Evolutionary conservation across 805 yeast genomes (phyloP).

Genomic region (Ogataea pini): DNA sequence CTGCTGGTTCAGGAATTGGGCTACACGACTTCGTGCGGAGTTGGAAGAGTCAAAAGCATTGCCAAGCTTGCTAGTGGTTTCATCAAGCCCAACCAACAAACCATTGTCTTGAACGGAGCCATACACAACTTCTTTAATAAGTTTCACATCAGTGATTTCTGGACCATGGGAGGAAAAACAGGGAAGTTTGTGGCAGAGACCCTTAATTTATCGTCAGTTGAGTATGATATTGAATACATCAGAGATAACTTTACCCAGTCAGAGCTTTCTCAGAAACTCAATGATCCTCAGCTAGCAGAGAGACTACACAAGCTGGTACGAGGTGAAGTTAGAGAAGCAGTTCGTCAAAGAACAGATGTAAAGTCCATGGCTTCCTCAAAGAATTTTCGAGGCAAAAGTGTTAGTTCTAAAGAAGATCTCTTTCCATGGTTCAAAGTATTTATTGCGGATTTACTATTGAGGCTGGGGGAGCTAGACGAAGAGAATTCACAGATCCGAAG

Average conservation of each 20-base stretch:
- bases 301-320: slow-evolving; percentile 62
- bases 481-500: slow-evolving; percentile 48
- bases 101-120: slow-evolving; percentile 57
- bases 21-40: slow-evolving; percentile 89
- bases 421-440: slow-evolving; percentile 80
- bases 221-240: slow-evolving; percentile 44
- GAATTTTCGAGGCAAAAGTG: slow-evolving; percentile 62
- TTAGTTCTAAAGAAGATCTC: slow-evolving; percentile 56
- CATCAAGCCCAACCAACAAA: slow-evolving; percentile 84
- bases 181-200: slow-evolving; percentile 61
- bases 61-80: slow-evolving; percentile 88
- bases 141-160: slow-evolving; percentile 70
- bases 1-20: slow-evolving; percentile 56
- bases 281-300: slow-evolving; percentile 49
- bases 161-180: slow-evolving; percentile 89
- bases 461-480: slow-evolving; percentile 74
- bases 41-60: slow-evolving; percentile 71
- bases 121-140: slow-evolving; percentile 55
- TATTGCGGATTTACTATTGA: slow-evolving; percentile 70
- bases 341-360: slow-evolving; percentile 59
- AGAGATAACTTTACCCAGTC: slow-evolving; percentile 47
- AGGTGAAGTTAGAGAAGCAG: slow-evolving; percentile 58
- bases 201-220: slow-evolving; percentile 48
- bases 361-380: slow-evolving; percentile 91
- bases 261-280: slow-evolving; percentile 39